These are phyloP conservation scores for Penicillium desertorum DNA, from an alignment of 495 filamentous ascomycete species.

Conservation along the genomic window DNA sequence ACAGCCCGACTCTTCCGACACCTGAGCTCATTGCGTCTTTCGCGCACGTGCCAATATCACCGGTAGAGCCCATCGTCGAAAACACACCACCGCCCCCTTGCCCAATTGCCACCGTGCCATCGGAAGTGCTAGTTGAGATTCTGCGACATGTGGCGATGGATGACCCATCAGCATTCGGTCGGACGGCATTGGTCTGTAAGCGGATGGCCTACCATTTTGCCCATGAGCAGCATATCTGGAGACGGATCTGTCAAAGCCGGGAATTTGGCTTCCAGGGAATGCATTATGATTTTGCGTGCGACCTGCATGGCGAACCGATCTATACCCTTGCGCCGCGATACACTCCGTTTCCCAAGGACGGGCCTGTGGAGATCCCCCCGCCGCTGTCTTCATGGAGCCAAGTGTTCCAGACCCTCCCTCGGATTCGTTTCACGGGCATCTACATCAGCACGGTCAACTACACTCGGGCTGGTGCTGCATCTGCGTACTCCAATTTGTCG, in stretches of 20 bases:
- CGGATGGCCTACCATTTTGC: conserved; percentile 79
- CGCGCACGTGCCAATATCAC: conserved; percentile 61
- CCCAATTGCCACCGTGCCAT: conserved; percentile 72
- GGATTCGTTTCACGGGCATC: conserved; percentile 88
- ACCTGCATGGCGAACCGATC: conserved; percentile 61
- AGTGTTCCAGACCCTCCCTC: conserved; percentile 79
- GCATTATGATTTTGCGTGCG: conserved; percentile 74
- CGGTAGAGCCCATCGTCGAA: conserved; percentile 57
- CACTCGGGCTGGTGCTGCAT: conserved; percentile 70
- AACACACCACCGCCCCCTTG: conserved; percentile 68
- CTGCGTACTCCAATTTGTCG: conserved; percentile 51
- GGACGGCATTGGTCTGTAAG: conserved; percentile 83
- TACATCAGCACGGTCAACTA: conserved; percentile 98
- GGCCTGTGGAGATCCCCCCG: conserved; percentile 36
- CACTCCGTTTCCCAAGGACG: conserved; percentile 41
- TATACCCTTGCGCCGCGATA: conserved; percentile 37
- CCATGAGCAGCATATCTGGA: conserved; percentile 90
- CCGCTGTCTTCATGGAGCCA: conserved; percentile 46
- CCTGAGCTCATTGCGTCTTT: conserved; percentile 75
- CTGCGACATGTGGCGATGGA: conserved; percentile 65
- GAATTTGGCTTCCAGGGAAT: conserved; percentile 81
- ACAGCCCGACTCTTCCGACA: conserved; percentile 51
- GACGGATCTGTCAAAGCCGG: conserved; percentile 62
- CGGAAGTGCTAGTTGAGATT: conserved; percentile 78
- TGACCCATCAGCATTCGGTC: conserved; percentile 78